phyloP scores from a whole-genome alignment of 2,329 filamentous ascomycete genomes.

The Colletotrichum magnum region DNA sequence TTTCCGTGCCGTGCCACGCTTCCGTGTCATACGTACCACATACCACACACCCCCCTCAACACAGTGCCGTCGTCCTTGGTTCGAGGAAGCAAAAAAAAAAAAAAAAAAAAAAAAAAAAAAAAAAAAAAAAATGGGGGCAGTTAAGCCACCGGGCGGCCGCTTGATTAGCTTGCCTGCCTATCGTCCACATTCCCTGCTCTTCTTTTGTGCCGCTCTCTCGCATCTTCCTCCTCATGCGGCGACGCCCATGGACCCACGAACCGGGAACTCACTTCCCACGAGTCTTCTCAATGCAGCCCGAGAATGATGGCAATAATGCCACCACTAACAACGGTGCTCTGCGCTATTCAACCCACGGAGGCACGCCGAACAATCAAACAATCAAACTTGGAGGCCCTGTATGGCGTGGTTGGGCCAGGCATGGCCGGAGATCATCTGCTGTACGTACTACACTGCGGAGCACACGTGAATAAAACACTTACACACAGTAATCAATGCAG shows the following conservation, averaged over 20 bases:
- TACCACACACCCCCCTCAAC: not conserved
- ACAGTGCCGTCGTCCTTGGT: conserved; percentile 1
- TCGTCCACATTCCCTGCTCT: not conserved
- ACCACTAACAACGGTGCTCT: conserved; percentile 9
- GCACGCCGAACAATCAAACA: conserved; percentile 25
- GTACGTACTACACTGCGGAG: no score
- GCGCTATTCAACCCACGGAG: conserved; percentile 15
- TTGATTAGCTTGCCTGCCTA: conserved; percentile 2
- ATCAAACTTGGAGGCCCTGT: conserved; percentile 11
- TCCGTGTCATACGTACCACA: not conserved
- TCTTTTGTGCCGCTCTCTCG: conserved; percentile 23
- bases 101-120: no score
- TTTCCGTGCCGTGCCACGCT: conserved; percentile 14
- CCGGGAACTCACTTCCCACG: conserved; percentile 22
- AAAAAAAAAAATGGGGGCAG: not conserved
- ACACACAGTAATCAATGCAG: not conserved
- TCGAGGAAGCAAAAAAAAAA: not conserved
- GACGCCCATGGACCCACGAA: conserved; percentile 30
- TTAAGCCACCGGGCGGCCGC: conserved; percentile 37
- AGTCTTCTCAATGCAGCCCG: no score
- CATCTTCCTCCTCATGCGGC: conserved; percentile 36
- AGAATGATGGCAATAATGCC: no score
- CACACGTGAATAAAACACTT: not conserved
- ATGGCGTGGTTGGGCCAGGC: not conserved
- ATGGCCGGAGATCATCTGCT: not conserved